Percentiles rank a stretch among this genome's conserved stretches.
Conservation (phyloP, 139 green algal species). For the Coelastrella sp. region DNA sequence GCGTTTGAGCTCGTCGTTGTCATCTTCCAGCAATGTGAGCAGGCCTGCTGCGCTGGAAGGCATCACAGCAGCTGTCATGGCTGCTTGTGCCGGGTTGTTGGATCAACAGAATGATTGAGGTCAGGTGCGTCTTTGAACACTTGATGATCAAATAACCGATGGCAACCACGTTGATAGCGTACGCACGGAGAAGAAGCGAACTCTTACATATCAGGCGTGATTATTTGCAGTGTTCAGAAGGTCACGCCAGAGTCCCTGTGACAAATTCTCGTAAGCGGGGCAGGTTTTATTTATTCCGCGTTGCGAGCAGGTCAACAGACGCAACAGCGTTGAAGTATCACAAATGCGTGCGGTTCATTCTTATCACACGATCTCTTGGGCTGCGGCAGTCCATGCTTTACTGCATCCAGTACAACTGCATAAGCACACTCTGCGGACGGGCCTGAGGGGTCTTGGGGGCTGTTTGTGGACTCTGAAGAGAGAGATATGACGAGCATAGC, state of each 20-base stretch:
- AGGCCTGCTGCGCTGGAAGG: conserved; percentile 76
- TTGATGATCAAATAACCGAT: not conserved
- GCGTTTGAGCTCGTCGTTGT: conserved; percentile 81
- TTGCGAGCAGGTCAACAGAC: no score
- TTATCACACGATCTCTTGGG: no score
- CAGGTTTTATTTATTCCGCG: not conserved
- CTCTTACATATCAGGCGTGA: no score
- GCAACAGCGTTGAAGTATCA: no score
- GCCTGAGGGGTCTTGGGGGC: no score
- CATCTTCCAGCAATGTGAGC: conserved; percentile 91
- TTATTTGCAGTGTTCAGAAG: no score
- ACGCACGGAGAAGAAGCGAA: not conserved
- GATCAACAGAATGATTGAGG: not conserved
- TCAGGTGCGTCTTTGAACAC: not conserved
- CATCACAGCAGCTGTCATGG: conserved; percentile 38
- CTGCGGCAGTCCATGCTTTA: not conserved
- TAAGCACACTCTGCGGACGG: no score
- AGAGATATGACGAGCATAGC: not conserved
- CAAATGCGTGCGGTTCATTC: no score
- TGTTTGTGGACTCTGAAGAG: no score
- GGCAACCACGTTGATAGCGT: not conserved
- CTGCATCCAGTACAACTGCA: not conserved
- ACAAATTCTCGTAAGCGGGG: not conserved
- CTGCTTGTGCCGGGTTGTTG: not conserved
- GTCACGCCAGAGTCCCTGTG: no score